phyloP scores from a whole-genome alignment of 176 grass and related monocot genomes.

The Bolboschoenus planiculmis region DNA sequence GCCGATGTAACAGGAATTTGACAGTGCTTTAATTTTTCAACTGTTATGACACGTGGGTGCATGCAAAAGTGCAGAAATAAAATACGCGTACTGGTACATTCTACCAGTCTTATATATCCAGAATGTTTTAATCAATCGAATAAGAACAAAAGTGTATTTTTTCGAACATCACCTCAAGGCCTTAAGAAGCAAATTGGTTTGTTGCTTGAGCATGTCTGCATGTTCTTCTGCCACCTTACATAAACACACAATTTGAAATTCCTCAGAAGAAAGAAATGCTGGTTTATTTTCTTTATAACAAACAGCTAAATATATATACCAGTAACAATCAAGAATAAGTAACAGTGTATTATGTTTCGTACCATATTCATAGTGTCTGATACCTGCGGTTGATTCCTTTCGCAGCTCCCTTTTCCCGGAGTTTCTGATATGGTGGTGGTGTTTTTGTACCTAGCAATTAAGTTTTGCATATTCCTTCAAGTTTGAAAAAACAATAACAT shows the following conservation, averaged over 20 bases:
- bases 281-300: background rate
- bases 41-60: too few relatives aligned
- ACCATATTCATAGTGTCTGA: constrained; percentile 8
- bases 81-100: too few relatives aligned
- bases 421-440: constrained; percentile 27
- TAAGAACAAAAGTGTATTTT: background rate
- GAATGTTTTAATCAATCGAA: too few relatives aligned
- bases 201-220: constrained; percentile 39
- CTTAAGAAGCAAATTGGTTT: constrained; percentile 68
- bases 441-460: constrained; percentile 62
- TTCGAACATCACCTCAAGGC: constrained; percentile 53
- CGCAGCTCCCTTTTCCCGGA: constrained; percentile 24
- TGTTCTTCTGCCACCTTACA: constrained; percentile 52
- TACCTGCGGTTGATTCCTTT: constrained; percentile 38
- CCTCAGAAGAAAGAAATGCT: background rate
- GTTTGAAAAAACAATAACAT: constrained; percentile 4
- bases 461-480: constrained; percentile 55
- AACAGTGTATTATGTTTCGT: background rate
- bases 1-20: too few relatives aligned
- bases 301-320: background rate
- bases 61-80: too few relatives aligned
- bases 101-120: too few relatives aligned
- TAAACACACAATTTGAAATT: background rate
- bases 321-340: background rate
- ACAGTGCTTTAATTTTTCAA: too few relatives aligned